A percentile compares a stretch with the other conserved stretches of the same genome.
These are phyloP conservation scores for Durusdinium trenchii DNA, from an alignment of 73 alveolate species.

Conservation along the genomic window DNA sequence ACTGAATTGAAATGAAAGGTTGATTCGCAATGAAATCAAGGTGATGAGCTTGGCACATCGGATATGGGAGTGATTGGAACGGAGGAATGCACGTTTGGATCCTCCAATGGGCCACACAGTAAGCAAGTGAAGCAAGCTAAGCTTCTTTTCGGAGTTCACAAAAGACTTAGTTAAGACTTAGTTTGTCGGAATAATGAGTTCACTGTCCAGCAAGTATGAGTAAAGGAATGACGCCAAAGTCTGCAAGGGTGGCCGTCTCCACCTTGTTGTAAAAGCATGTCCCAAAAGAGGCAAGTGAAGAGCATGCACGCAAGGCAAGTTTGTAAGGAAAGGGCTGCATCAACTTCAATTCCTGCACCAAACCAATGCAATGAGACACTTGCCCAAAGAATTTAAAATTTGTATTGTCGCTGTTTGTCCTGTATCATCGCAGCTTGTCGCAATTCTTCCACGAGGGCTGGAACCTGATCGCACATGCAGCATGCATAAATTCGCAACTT, in stretches of 20 bases:
- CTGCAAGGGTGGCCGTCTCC: conserved; percentile 92
- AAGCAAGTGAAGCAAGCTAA: too few relatives aligned
- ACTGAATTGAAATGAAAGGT: neutral
- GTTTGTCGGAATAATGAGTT: neutral
- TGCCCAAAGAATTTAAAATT: neutral
- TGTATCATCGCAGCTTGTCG: conserved; percentile 92
- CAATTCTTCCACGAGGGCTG: conserved; percentile 74
- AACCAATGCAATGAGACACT: neutral
- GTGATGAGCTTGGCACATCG: neutral
- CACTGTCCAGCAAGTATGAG: conserved; percentile 85
- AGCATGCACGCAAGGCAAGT: too few relatives aligned
- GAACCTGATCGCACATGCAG: neutral
- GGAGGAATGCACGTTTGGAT: conserved; percentile 71
- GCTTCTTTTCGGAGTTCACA: too few relatives aligned
- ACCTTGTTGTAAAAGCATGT: too few relatives aligned
- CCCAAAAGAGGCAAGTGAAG: too few relatives aligned
- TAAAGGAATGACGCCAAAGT: conserved; percentile 68
- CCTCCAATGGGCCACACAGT: too few relatives aligned
- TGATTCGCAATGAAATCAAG: neutral
- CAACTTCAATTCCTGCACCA: too few relatives aligned
- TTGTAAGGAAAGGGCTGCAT: too few relatives aligned
- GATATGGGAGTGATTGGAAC: conserved; percentile 84
- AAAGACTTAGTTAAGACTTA: too few relatives aligned
- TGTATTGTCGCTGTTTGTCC: neutral
- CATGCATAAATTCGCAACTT: neutral